Evolutionary conservation across 1,284 basidiomycete genomes (phyloP), one percentile per base, ranked within the genome.

Genomic region (Sporisorium reilianum): DNA sequence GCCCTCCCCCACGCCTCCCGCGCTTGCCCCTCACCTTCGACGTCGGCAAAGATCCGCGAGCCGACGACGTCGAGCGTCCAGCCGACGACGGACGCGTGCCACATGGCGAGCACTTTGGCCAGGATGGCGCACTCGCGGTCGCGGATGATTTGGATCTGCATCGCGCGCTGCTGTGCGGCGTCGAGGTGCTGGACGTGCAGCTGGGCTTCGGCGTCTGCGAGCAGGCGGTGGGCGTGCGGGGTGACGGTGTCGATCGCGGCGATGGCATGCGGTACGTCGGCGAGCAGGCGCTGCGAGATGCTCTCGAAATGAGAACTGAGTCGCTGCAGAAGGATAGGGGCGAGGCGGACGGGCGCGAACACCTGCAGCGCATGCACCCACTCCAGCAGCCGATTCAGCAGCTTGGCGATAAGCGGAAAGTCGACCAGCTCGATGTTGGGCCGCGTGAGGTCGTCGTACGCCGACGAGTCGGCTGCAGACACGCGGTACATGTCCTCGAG

Each of bases 391-490:
- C 60, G 49, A 25, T 77, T 77, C 34, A 77, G 46, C 30, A 70
- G 53, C 32, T 58, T 53, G 0, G 54, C 64, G 10, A 77, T 30
- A 1, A 57, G 52, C 10, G 71, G 71, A 26, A 63, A 73, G 45
- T 67, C 44, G 18, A 65, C 51, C 0, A 73, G 54, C 55, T 70
- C 63, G 11, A 59, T 60, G 52, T 69, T 64, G 32, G 64, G 59
- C 8, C 53, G 49, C 16, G 71, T 36, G 2, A 44, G 14, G 42
- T 74, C 71, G 25, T 58, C 65, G 40, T 74, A 74, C 25, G 20
- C 11, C n/a, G 48, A 32, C 5, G 22, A 10, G 10, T 6, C 30
- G 34, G 11, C 32, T 2, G 42, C 4, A 10, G 52, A 41, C 2
- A 64, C 9, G 18, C 38, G 53, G 28, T 57, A 61, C 1, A 70